Evolutionary conservation across 2,329 filamentous ascomycete genomes (phyloP), one percentile per base, ranked within the genome.

Genomic region (Exophiala oligosperma): DNA sequence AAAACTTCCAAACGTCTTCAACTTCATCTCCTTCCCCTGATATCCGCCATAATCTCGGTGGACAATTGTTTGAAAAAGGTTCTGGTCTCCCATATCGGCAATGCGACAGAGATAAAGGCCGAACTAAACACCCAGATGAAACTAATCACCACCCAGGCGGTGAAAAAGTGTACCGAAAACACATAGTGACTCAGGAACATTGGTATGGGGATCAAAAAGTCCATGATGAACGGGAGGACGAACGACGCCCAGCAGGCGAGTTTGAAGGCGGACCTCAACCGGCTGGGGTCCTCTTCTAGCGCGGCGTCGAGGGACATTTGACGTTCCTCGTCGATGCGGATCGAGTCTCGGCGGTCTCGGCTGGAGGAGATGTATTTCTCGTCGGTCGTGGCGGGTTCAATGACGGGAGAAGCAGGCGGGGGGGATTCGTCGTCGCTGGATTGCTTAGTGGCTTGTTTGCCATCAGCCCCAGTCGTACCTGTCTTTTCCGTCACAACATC

Each of bases 121-220:
- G 68, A 71, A 6, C 62, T 64, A 69, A 77, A 78, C 2, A 49
- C 81, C 90, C 90, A 94, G 46, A 92, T 79, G 58, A 94, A 89
- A 9, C 87, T 88, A 7, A 90, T 84, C 1, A 84, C 80, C 11
- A 92, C 84, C 89, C 89, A 92, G 46, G 88, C 89, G 12, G 88
- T 90, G 74, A 93, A 94, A 78, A 94, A 94, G 21, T 79, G 79
- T 77, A 89, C 88, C 71, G 81, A 85, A 75, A 94, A 94, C 54
- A 96, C 82, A 70, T 96, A 96, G 1, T 83, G 83, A 0, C 81
- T 81, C 9, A 90, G 91, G 69, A 94, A 96, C 85, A 96, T 87
- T 1, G 92, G 92, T 81, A 96, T 92, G 0, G 92, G 92, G 91
- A 91, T 96, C 17, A 96, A 81, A 73, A 96, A 79, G 0, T 96